phyloP scores from a whole-genome alignment of 106 monocot species.

The Dendrobium huoshanense region DNA sequence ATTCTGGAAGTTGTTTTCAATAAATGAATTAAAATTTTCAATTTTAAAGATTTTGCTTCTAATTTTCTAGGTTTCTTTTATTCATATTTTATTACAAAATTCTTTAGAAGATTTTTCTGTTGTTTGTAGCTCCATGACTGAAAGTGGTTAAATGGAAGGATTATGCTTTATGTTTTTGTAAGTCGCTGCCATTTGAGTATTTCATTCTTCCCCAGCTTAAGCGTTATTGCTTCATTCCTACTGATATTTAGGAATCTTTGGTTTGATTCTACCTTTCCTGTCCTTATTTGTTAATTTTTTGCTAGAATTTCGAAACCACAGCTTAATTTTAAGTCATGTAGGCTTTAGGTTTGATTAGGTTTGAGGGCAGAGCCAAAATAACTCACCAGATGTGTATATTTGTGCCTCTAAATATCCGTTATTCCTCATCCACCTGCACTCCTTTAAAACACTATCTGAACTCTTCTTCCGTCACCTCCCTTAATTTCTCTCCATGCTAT shows the following conservation, averaged over 20 bases:
- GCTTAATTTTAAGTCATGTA: too few relatives aligned
- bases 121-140: not conserved
- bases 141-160: not conserved
- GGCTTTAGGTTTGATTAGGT: not conserved
- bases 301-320: too few relatives aligned
- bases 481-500: not conserved
- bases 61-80: too few relatives aligned
- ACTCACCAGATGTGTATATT: not conserved
- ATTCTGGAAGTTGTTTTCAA: not conserved
- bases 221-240: too few relatives aligned
- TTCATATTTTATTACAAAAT: not conserved
- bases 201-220: too few relatives aligned
- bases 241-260: too few relatives aligned
- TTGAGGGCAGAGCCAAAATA: not conserved
- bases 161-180: not conserved
- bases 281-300: too few relatives aligned
- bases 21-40: not conserved
- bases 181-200: not conserved
- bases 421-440: not conserved
- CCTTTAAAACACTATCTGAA: not conserved
- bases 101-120: not conserved
- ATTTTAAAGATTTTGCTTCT: not conserved
- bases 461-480: not conserved
- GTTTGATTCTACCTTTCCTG: too few relatives aligned
- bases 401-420: not conserved